Conservation (phyloP, 2,329 filamentous ascomycete species). For the Aspergillus puulaauensis region DNA sequence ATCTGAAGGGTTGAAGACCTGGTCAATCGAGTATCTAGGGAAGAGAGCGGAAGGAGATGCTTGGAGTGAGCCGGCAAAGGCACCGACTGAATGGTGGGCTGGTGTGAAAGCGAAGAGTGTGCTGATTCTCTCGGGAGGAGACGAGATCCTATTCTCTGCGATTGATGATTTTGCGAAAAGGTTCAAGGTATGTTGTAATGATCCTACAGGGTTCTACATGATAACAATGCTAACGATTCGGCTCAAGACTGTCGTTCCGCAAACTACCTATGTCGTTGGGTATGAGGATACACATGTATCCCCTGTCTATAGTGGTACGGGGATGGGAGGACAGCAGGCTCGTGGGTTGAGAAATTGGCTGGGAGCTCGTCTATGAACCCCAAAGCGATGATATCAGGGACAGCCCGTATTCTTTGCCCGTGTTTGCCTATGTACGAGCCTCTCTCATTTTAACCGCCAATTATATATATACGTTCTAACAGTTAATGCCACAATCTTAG, state of each 20-base stretch:
- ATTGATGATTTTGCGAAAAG: slow-evolving; percentile 34
- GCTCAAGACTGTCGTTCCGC: slow-evolving; percentile 28
- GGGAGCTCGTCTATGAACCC: slow-evolving; percentile 22
- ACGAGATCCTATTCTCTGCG: slow-evolving; percentile 52
- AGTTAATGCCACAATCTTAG: neutral
- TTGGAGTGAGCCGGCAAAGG: slow-evolving; percentile 54
- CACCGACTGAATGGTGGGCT: slow-evolving; percentile 54
- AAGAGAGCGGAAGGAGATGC: slow-evolving; percentile 35
- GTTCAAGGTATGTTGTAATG: slow-evolving; percentile 25
- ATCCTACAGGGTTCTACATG: neutral
- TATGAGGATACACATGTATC: slow-evolving; percentile 31
- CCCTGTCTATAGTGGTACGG: slow-evolving; percentile 23
- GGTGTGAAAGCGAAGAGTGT: slow-evolving; percentile 48
- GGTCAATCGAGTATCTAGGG: slow-evolving; percentile 47
- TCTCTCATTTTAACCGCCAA: neutral
- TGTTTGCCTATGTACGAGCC: neutral
- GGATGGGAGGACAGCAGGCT: slow-evolving; percentile 25
- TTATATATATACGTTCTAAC: neutral
- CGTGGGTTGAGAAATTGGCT: slow-evolving; percentile 31
- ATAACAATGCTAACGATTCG: neutral
- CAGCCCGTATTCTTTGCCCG: slow-evolving; percentile 3
- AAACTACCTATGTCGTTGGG: slow-evolving; percentile 28
- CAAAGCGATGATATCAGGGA: neutral
- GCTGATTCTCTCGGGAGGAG: slow-evolving; percentile 52
- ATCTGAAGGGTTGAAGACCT: slow-evolving; percentile 32